Conservation (phyloP, 441 rosid genomes). For the Gossypium gossypioides region DNA sequence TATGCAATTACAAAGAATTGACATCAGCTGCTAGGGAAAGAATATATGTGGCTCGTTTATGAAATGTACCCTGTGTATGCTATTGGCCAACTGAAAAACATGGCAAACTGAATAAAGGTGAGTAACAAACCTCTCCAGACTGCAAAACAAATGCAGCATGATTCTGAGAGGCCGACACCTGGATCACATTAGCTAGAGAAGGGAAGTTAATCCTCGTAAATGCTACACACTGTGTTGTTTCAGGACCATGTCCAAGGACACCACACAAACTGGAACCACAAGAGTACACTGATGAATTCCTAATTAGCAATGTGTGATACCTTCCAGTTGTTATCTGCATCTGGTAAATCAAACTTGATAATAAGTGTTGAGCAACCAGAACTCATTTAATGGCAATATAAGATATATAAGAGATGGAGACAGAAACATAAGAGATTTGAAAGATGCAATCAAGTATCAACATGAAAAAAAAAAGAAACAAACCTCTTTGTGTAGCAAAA, state of each 20-base stretch:
- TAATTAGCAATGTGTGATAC: constrained; percentile 80
- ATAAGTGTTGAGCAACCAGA: constrained; percentile 10
- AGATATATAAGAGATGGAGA: neutral
- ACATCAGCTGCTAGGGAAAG: neutral
- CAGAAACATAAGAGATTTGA: neutral
- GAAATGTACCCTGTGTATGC: neutral
- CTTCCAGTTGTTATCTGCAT: constrained; percentile 91
- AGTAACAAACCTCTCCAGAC: constrained; percentile 76
- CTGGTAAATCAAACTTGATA: constrained; percentile 34
- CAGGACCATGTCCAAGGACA: constrained; percentile 90
- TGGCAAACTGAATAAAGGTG: neutral
- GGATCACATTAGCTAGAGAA: constrained; percentile 45
- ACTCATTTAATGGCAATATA: constrained; percentile 1
- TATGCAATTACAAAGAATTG: neutral
- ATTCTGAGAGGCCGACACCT: constrained; percentile 82
- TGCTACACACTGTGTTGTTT: constrained; percentile 76
- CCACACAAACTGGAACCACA: constrained; percentile 82
- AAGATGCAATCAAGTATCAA: neutral
- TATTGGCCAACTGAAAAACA: neutral
- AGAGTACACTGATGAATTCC: constrained; percentile 75
- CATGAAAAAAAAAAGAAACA: neutral
- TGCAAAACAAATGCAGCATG: constrained; percentile 80
- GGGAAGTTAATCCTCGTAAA: constrained; percentile 67
- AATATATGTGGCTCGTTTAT: neutral
- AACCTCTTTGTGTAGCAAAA: neutral